Evolutionary conservation across 148 eudicot species (phyloP).

Genomic region (Simmondsia chinensis): DNA sequence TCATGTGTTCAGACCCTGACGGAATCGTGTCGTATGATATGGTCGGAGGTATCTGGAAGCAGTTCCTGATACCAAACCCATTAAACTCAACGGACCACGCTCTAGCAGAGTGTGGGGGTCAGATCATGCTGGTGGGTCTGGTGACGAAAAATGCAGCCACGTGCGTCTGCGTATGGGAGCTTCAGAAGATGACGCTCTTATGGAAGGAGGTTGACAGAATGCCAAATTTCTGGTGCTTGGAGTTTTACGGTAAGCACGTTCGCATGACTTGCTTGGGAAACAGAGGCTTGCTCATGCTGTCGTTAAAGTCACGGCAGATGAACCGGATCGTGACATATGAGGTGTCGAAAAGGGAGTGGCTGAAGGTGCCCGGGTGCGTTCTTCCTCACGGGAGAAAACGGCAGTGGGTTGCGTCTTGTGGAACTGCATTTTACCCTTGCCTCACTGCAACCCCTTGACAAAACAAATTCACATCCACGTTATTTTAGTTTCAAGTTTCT

Average conservation of each 20-base stretch:
- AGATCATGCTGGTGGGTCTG: slow-evolving; percentile 71
- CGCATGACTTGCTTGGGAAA: slow-evolving; percentile 95
- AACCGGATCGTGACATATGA: slow-evolving; percentile 74
- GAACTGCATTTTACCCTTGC: slow-evolving; percentile 82
- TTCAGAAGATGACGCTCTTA: slow-evolving; percentile 91
- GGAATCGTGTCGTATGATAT: slow-evolving; percentile 73
- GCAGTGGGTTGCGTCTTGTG: slow-evolving; percentile 76
- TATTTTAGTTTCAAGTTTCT: too few relatives aligned
- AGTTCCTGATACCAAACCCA: slow-evolving; percentile 66
- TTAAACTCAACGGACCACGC: slow-evolving; percentile 54
- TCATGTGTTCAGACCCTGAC: slow-evolving; percentile 79
- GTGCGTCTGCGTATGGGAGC: slow-evolving; percentile 97
- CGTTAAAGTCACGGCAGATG: slow-evolving; percentile 74
- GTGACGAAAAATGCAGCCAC: slow-evolving; percentile 86
- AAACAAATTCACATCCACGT: too few relatives aligned
- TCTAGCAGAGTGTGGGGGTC: slow-evolving; percentile 69
- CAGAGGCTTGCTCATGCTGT: slow-evolving; percentile 79
- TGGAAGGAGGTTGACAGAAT: slow-evolving; percentile 99
- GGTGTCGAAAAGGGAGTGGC: slow-evolving; percentile 56
- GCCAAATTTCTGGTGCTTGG: slow-evolving; percentile 99
- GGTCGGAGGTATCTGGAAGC: slow-evolving; percentile 55
- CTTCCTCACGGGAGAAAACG: slow-evolving; percentile 59
- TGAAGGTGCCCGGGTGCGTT: slow-evolving; percentile 61
- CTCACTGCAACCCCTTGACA: slow-evolving; percentile 56
- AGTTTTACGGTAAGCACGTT: slow-evolving; percentile 92